Evolutionary conservation across 2,329 filamentous ascomycete genomes (phyloP).

Genomic region (Zelopaecilomyces penicillatus): DNA sequence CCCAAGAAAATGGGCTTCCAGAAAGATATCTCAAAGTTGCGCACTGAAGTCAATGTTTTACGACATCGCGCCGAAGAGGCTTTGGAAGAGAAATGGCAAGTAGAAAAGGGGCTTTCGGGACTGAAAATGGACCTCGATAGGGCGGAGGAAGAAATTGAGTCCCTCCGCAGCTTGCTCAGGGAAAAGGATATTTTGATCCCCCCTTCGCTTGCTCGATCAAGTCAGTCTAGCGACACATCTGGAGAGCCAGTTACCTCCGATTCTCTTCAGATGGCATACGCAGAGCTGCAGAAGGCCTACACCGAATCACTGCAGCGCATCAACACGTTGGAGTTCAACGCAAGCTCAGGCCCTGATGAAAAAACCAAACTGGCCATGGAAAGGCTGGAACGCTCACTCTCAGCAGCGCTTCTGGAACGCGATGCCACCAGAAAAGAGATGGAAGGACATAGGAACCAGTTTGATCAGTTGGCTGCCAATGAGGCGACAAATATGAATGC

Average conservation of each 20-base stretch:
- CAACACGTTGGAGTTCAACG: conserved; percentile 50
- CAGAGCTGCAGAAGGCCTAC: conserved; percentile 66
- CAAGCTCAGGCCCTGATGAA: conserved; percentile 36
- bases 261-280: conserved; percentile 65
- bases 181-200: conserved; percentile 77
- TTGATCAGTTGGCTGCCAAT: conserved; percentile 46
- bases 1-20: conserved; percentile 74
- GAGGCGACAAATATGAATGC: conserved; percentile 50
- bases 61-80: conserved; percentile 86
- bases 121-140: conserved; percentile 96
- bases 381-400: conserved; percentile 59
- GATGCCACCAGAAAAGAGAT: conserved; percentile 63
- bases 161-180: conserved; percentile 67
- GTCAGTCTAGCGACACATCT: conserved; percentile 20
- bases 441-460: conserved; percentile 51
- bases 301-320: conserved; percentile 57
- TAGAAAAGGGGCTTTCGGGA: conserved; percentile 79
- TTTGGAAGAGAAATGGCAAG: conserved; percentile 91
- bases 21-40: conserved; percentile 68
- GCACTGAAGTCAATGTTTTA: conserved; percentile 76
- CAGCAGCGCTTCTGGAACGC: conserved; percentile 61
- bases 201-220: conserved; percentile 44
- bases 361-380: conserved; percentile 55
- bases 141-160: conserved; percentile 83
- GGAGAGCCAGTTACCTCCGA: conserved; percentile 52